Evolutionary conservation across 1,284 basidiomycete species (phyloP).

Genomic region (Tylopilus sp.): DNA sequence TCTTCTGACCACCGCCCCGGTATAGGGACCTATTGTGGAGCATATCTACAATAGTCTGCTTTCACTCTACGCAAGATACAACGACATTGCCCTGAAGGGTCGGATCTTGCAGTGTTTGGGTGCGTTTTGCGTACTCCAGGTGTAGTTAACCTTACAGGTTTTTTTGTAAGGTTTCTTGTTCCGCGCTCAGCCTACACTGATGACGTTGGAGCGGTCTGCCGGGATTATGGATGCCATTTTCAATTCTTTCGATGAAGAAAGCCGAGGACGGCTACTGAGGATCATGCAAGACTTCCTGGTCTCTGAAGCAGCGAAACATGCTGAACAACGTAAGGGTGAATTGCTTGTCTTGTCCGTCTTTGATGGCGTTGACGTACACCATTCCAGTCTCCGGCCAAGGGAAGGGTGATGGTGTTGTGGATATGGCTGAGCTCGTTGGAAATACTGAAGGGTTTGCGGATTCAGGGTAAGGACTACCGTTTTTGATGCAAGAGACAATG

Average conservation of each 20-base stretch:
- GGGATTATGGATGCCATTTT: constrained; percentile 91
- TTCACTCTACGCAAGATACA: constrained; percentile 62
- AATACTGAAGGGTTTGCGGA: constrained; percentile 94
- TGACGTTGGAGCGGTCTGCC: constrained; percentile 75
- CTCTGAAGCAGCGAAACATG: constrained; percentile 75
- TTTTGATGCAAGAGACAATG: neutral
- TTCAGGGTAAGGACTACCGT: constrained; percentile 63
- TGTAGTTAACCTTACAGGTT: neutral
- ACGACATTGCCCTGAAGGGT: constrained; percentile 51
- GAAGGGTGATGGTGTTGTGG: constrained; percentile 52
- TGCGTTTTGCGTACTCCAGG: constrained; percentile 29
- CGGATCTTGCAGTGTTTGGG: constrained; percentile 81
- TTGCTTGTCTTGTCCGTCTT: neutral
- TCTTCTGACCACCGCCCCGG: constrained; percentile 8
- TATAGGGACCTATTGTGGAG: constrained; percentile 71
- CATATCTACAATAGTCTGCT: constrained; percentile 77
- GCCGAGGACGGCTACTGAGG: constrained; percentile 70
- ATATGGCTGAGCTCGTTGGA: constrained; percentile 91
- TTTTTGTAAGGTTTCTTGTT: constrained; percentile 72
- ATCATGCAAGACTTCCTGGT: constrained; percentile 90
- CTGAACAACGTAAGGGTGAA: constrained; percentile 61
- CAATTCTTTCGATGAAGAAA: constrained; percentile 63
- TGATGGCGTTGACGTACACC: neutral
- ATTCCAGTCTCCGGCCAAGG: constrained; percentile 35
- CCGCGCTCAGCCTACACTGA: constrained; percentile 86